Evolutionary conservation across 139 green algal species (phyloP), one percentile per base, ranked within the genome.

Genomic region (Ettlia oleoabundans): DNA sequence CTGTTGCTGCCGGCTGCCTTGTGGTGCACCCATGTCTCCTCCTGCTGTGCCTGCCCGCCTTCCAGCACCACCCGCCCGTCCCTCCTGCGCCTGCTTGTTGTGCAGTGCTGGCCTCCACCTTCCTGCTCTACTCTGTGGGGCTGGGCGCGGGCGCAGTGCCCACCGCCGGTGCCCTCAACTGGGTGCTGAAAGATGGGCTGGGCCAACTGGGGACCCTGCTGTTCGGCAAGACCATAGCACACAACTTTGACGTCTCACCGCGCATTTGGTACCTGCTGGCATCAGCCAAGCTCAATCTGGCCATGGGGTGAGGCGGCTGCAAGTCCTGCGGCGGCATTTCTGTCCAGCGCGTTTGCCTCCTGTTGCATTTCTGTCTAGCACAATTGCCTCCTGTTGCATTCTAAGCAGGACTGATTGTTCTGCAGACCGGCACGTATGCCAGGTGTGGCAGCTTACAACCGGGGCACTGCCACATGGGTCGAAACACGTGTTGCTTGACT

Each of bases 121-220:
- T 96, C 74, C 85, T 96, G 78, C 88, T 96, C n/a, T 96, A 96
- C 80, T 80, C 86, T 1, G 90, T 95, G 8, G 92, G 92, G 0
- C 81, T 96, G 38, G 92, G 92, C 1, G 89, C 87, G 6, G 92
- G 89, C 0, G 88, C 90, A 37, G 92, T 96, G 19, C 89, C 92
- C 41, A 91, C 88, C 26, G 92, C 92, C 4, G 92, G 92, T 0
- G 92, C 92, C 0, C 73, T 96, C 8, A 94, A 93, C 82, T 96
- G 92, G 91, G 87, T 94, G 72, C 76, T 94, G 2, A 94, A 96
- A 80, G 92, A 96, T 66, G 92, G 92, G 3, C 73, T 95, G 58
- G 92, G 92, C 19, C 92, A 95, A 85, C 47, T 94, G 75, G 85
- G 87, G 43, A 96, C 92, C 22, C 78, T 96, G 58, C 43, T 95